phyloP scores from a whole-genome alignment of 768 basidiomycete genomes.

The Russula olivacea region DNA sequence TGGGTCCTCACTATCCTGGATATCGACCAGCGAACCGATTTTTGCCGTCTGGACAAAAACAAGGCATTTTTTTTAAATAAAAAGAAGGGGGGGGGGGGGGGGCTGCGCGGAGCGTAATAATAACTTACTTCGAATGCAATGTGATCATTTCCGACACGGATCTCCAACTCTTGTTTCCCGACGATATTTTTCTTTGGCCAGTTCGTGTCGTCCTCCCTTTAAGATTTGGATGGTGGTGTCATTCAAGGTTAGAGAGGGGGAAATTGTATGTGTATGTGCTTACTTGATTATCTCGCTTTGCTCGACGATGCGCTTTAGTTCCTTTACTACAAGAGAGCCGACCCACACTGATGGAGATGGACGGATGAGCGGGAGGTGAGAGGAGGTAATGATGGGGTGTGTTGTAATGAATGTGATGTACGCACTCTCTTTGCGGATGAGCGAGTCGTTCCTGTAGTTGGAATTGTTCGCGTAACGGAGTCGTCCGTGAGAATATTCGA shows the following conservation, averaged over 20 bases:
- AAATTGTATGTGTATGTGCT: constrained; percentile 23
- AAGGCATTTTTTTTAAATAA: background rate
- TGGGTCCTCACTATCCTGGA: constrained; percentile 94
- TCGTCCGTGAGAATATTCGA: constrained; percentile 95
- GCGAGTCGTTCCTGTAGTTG: constrained; percentile 95
- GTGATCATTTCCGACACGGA: constrained; percentile 89
- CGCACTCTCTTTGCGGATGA: constrained; percentile 98
- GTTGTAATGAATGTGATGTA: too few relatives aligned
- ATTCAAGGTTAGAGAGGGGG: background rate
- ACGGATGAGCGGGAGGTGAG: background rate
- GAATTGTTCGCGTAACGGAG: constrained; percentile 98
- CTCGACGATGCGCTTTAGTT: constrained; percentile 91
- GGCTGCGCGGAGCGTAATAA: too few relatives aligned
- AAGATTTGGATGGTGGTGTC: background rate
- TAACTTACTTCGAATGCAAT: constrained; percentile 94
- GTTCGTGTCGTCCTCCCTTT: constrained; percentile 93
- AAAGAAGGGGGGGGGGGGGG: too few relatives aligned
- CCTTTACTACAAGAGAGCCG: constrained; percentile 85
- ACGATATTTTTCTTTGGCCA: constrained; percentile 99
- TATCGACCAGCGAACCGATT: constrained; percentile 94
- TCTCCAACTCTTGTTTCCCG: constrained; percentile 96
- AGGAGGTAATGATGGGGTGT: too few relatives aligned
- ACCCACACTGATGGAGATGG: constrained; percentile 72
- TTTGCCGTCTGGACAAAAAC: constrained; percentile 76
- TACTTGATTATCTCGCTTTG: constrained; percentile 93